Conservation (phyloP, 2,329 filamentous ascomycete species). For the Xylariaceae sp. region DNA sequence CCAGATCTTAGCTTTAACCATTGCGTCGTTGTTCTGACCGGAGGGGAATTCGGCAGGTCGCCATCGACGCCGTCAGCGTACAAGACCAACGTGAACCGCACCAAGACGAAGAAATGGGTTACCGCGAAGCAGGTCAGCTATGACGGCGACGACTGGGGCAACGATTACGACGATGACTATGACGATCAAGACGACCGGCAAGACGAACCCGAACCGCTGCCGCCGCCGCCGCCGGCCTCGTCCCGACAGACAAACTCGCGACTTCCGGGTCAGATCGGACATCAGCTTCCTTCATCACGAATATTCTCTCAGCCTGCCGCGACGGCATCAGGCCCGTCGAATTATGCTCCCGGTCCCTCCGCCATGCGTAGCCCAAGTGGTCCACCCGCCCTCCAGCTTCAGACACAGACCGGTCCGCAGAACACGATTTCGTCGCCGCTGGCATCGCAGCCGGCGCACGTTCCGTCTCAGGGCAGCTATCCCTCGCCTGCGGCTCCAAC, state of each 20-base stretch:
- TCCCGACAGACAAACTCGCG: slow-evolving; percentile 37
- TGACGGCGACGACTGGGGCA: slow-evolving; percentile 92
- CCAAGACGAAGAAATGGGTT: slow-evolving; percentile 93
- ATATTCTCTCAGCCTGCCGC: slow-evolving; percentile 25
- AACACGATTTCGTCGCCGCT: slow-evolving; percentile 1
- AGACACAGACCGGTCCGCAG: slow-evolving; percentile 19
- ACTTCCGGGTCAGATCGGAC: slow-evolving; percentile 36
- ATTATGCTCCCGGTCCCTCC: slow-evolving; percentile 14
- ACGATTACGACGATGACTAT: slow-evolving; percentile 58
- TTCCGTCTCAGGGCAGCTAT: too few species aligned
- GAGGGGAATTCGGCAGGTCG: background rate
- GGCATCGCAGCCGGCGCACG: slow-evolving; percentile 1
- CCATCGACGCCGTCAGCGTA: slow-evolving; percentile 42
- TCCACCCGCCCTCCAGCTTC: slow-evolving; percentile 30
- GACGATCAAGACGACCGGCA: slow-evolving; percentile 53
- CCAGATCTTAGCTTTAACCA: background rate
- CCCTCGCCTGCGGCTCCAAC: slow-evolving; percentile 7
- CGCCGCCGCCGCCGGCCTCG: slow-evolving; percentile 31
- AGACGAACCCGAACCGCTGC: slow-evolving; percentile 31
- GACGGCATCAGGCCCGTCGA: slow-evolving; percentile 6
- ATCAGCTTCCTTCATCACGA: slow-evolving; percentile 23
- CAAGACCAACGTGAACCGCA: slow-evolving; percentile 80
- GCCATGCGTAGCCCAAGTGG: slow-evolving; percentile 23
- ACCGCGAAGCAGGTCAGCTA: slow-evolving; percentile 84
- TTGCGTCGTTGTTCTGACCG: slow-evolving; percentile 1